A percentile compares a stretch with the other conserved stretches of the same genome.
Evolutionary conservation across 768 basidiomycete species (phyloP).

Genomic region (Boletus rubropictus): DNA sequence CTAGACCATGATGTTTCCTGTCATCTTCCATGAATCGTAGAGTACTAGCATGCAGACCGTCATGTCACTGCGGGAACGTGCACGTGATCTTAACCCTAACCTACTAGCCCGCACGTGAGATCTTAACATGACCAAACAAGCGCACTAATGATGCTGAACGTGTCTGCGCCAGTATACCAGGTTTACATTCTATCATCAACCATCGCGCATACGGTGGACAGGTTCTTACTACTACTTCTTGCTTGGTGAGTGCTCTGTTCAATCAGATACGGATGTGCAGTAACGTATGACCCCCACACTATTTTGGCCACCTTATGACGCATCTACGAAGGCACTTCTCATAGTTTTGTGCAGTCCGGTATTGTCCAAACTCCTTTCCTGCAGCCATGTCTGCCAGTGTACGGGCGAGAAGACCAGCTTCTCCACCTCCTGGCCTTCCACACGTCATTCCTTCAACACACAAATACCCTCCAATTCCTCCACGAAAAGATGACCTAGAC

Average conservation of each 20-base stretch:
- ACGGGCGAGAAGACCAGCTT: constrained; percentile 63
- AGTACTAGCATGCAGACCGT: no score
- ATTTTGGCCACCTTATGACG: no score
- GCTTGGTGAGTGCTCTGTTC: neutral
- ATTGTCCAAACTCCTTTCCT: constrained; percentile 11
- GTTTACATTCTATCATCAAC: constrained; percentile 1
- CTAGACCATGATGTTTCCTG: no score
- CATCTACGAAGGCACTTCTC: neutral
- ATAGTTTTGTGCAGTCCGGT: constrained; percentile 21
- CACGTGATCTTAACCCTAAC: no score
- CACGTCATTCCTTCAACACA: constrained; percentile 33
- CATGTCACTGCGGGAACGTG: no score
- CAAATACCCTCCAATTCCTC: constrained; percentile 52
- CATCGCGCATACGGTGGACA: neutral
- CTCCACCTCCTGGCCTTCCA: constrained; percentile 51
- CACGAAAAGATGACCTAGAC: constrained; percentile 60
- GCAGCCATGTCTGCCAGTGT: constrained; percentile 42
- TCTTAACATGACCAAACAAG: constrained; percentile 17
- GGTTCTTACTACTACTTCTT: neutral
- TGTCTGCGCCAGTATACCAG: neutral
- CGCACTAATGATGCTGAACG: constrained; percentile 5
- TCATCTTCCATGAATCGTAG: no score
- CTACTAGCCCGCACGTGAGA: no score
- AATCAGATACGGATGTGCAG: no score
- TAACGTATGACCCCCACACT: neutral